Evolutionary conservation across 306 rosid genomes (phyloP), one percentile per base, ranked within the genome.

Genomic region (Benincasa hispida): DNA sequence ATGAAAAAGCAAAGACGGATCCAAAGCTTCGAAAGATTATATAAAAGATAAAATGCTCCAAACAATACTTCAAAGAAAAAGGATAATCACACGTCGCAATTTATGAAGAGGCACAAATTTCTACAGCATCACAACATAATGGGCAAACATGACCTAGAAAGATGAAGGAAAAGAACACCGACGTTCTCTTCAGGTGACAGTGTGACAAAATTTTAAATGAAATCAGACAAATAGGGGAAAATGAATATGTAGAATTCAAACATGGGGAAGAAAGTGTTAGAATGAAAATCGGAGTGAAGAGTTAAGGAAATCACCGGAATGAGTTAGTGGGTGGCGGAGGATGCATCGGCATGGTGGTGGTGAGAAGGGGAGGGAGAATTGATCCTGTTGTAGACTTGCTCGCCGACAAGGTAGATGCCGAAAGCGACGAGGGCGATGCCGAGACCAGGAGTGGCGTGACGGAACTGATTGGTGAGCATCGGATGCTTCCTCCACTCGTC

Each of bases 401-500:
- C 99, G 24, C 93, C 98, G 58, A 90, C 92, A 25, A 95, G 89
- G 81, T 95, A 95, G 77, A 90, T 37, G 30, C 98, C 96, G 62
- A 95, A 92, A 68, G 98, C 98, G 19, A 90, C 99, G 24, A 95
- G 85, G 39, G 96, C 99, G 79, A 90, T 89, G 76, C 97, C 97
- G 7, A 94, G 91, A 35, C 97, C 97, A 24, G 96, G 99, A 39
- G 90, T 89, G 61, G 97, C 99, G 80, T 94, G 96, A 22, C 93
- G 91, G 8, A 92, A 53, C 91, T 92, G 97, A 84, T 87, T 92
- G 8, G 82, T 17, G 0, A 92, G 85, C 97, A 79, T 86, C 3
- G 99, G 99, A 30, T 94, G 97, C 90, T 90, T 94, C 91, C 99
- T 92, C 99, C 99, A 94, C 55, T 53, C 89, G 59, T 94, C 99